Percentiles rank a stretch among this genome's conserved stretches.
Evolutionary conservation across 495 filamentous ascomycete species (phyloP).

Genomic region (Melanomma pulvis-pyrius): DNA sequence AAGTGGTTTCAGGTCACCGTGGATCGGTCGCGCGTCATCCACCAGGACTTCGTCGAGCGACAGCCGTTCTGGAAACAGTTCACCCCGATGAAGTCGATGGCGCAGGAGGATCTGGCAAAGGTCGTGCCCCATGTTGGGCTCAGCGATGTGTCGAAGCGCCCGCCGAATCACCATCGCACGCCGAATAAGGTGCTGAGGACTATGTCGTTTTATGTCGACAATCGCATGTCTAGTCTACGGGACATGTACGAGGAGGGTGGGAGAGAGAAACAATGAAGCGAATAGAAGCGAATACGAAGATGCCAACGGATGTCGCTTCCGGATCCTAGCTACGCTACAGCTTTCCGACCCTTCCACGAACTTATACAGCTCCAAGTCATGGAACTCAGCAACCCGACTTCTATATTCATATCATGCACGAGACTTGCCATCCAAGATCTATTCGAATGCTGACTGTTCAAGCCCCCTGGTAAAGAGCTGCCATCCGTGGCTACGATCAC

Average conservation of each 20-base stretch:
- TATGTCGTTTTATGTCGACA: slow-evolving; percentile 19
- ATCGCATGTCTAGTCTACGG: slow-evolving; percentile 30
- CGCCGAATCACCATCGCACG: slow-evolving; percentile 34
- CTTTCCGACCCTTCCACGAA: neutral
- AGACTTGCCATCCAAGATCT: no score
- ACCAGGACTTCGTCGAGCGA: slow-evolving; percentile 48
- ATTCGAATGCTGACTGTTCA: no score
- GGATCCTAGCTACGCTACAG: neutral
- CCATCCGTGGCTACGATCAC: no score
- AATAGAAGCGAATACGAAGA: neutral
- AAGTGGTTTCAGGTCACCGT: slow-evolving; percentile 38
- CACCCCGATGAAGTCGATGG: slow-evolving; percentile 29
- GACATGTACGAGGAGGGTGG: slow-evolving; percentile 38
- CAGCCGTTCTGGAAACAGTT: slow-evolving; percentile 48
- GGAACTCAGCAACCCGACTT: neutral
- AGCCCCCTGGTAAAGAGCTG: no score
- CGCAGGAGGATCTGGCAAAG: slow-evolving; percentile 41
- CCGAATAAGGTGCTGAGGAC: slow-evolving; percentile 32
- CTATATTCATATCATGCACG: no score
- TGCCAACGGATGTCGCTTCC: no score
- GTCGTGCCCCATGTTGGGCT: slow-evolving; percentile 40
- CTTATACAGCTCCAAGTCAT: neutral
- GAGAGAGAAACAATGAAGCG: slow-evolving; percentile 3
- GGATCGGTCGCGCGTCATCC: slow-evolving; percentile 41
- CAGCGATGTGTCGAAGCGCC: slow-evolving; percentile 42